Evolutionary conservation across 805 yeast genomes (phyloP).

Genomic region (Candida adriatica): DNA sequence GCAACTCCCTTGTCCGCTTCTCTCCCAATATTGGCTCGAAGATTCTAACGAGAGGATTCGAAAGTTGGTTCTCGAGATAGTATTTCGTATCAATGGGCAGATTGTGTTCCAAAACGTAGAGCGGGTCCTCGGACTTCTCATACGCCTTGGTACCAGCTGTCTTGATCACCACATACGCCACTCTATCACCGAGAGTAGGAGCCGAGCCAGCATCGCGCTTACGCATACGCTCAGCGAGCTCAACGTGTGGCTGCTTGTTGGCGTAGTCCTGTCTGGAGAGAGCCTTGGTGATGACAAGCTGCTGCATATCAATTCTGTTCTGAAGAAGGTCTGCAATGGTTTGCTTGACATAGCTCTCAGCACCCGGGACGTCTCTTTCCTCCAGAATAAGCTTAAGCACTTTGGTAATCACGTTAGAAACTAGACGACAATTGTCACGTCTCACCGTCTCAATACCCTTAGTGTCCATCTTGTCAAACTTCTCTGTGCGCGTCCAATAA

Average conservation of each 20-base stretch:
- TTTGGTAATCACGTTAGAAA: constrained; percentile 89
- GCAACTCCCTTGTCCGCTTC: constrained; percentile 66
- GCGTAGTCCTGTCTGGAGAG: constrained; percentile 82
- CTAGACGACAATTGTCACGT: constrained; percentile 93
- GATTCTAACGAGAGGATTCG: constrained; percentile 89
- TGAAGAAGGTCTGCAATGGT: constrained; percentile 88
- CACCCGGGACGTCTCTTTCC: constrained; percentile 79
- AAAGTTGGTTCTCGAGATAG: constrained; percentile 84
- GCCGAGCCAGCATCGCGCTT: constrained; percentile 98
- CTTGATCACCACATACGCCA: constrained; percentile 88
- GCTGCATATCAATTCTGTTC: constrained; percentile 87
- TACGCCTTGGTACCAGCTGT: constrained; percentile 79
- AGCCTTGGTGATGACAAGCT: constrained; percentile 89
- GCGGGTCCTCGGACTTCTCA: constrained; percentile 95
- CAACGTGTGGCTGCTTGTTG: constrained; percentile 96
- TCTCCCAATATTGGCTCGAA: constrained; percentile 95
- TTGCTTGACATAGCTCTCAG: constrained; percentile 76
- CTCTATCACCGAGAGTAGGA: constrained; percentile 95
- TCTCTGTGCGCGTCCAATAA: constrained; percentile 91
- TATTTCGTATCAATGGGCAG: constrained; percentile 92
- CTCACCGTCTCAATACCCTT: constrained; percentile 98
- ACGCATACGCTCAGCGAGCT: constrained; percentile 90
- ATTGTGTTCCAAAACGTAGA: constrained; percentile 86
- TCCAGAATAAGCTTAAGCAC: constrained; percentile 81
- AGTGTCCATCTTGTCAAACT: constrained; percentile 94